Evolutionary conservation across 495 filamentous ascomycete genomes (phyloP).

Genomic region (Neurospora tetrasperma): DNA sequence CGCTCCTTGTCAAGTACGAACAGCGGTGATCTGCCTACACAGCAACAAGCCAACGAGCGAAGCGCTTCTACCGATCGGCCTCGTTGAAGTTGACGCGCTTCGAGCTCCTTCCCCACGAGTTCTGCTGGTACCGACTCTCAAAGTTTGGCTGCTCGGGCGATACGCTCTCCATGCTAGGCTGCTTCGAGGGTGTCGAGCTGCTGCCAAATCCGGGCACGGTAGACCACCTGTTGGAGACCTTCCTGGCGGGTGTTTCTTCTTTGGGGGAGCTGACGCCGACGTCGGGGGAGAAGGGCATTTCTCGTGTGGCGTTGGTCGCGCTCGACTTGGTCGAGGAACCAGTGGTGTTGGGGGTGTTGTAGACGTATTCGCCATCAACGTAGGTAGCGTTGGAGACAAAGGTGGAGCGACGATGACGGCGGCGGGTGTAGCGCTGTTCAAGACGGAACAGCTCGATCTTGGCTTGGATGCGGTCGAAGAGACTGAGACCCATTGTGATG

Average conservation of each 20-base stretch:
- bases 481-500: slow-evolving; percentile 27
- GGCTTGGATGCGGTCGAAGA: slow-evolving; percentile 43
- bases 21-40: neutral
- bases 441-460: slow-evolving; percentile 83
- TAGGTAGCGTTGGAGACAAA: slow-evolving; percentile 81
- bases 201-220: slow-evolving; percentile 40
- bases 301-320: slow-evolving; percentile 17
- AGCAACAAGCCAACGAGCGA: neutral
- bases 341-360: slow-evolving; percentile 42
- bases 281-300: neutral
- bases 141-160: neutral
- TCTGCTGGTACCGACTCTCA: neutral
- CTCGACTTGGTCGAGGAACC: slow-evolving; percentile 35
- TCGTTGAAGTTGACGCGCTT: neutral
- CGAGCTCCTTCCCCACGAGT: neutral
- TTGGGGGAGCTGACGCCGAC: slow-evolving; percentile 9
- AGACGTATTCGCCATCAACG: slow-evolving; percentile 87
- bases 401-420: slow-evolving; percentile 68
- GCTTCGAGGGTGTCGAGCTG: neutral
- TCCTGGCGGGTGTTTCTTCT: slow-evolving; percentile 10
- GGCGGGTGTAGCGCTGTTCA: slow-evolving; percentile 83
- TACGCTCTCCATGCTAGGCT: neutral
- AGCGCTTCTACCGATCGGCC: neutral
- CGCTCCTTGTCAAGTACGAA: neutral
- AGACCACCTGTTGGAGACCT: slow-evolving; percentile 36